Percentiles rank a stretch among this genome's conserved stretches.
Conservation (phyloP, 2,329 filamentous ascomycete species). For the Aureobasidium sp. region DNA sequence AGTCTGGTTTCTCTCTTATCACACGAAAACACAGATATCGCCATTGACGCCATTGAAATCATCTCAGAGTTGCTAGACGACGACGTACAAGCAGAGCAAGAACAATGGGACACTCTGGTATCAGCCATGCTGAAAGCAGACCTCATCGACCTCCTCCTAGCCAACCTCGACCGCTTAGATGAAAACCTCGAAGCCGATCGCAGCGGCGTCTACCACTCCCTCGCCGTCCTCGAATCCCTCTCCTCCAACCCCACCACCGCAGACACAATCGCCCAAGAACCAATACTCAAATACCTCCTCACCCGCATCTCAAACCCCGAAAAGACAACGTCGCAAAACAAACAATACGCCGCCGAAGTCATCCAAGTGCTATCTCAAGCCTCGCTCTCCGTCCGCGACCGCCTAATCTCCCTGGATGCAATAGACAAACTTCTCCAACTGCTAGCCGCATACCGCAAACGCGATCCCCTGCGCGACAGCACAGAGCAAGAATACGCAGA, state of each 20-base stretch:
- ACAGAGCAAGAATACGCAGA: conserved; percentile 94
- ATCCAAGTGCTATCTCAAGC: conserved; percentile 81
- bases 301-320: conserved; percentile 63
- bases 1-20: conserved; percentile 75
- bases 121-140: conserved; percentile 56
- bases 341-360: conserved; percentile 88
- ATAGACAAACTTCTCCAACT: conserved; percentile 76
- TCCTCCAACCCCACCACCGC: conserved; percentile 61
- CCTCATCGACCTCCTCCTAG: conserved; percentile 62
- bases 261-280: conserved; percentile 62
- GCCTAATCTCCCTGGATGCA: conserved; percentile 54
- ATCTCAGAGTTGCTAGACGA: conserved; percentile 89
- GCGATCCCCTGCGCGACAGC: conserved; percentile 74
- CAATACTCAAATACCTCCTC: conserved; percentile 70
- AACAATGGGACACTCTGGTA: conserved; percentile 72
- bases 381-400: conserved; percentile 54
- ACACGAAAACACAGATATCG: conserved; percentile 96
- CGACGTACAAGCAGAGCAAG: conserved; percentile 71
- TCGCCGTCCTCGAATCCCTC: conserved; percentile 77
- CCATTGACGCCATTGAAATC: conserved; percentile 83
- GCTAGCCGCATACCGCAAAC: conserved; percentile 73
- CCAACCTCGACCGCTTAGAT: conserved; percentile 70
- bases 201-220: conserved; percentile 75
- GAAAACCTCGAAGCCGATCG: conserved; percentile 66
- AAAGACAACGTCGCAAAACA: conserved; percentile 65